Conservation (phyloP, 78 protist genomes). For the Dictyostelium discoideum region DNA sequence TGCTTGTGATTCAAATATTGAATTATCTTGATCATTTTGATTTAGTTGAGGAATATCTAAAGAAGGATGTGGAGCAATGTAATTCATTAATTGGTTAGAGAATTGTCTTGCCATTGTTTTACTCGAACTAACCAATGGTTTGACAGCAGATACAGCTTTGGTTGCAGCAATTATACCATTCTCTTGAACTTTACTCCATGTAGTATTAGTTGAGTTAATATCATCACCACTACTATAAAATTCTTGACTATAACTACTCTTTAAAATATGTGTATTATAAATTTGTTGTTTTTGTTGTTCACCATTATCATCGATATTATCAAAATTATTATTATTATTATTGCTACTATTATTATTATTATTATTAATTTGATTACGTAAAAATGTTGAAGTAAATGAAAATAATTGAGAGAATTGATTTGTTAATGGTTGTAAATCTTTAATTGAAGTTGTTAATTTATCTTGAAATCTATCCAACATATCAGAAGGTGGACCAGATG, state of each 20-base stretch:
- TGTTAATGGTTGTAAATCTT: constrained; percentile 33
- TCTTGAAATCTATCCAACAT: constrained; percentile 57
- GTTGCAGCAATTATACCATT: constrained; percentile 5
- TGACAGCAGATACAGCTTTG: constrained; percentile 39
- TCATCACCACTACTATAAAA: not conserved
- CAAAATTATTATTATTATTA: not conserved
- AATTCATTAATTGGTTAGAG: constrained; percentile 15
- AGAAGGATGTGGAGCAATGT: constrained; percentile 21
- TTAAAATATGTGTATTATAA: not conserved
- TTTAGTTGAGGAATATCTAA: too few relatives aligned
- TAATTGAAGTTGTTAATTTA: constrained; percentile 28
- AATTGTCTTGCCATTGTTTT: constrained; percentile 41
- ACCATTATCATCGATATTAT: not conserved
- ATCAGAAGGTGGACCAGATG: constrained; percentile 71
- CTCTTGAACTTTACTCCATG: constrained; percentile 42
- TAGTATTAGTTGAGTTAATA: not conserved
- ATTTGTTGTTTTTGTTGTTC: not conserved
- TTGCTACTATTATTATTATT: not conserved
- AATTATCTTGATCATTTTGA: not conserved
- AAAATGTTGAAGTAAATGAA: constrained; percentile 33
- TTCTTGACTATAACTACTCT: not conserved
- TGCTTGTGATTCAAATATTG: not conserved
- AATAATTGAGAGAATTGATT: not conserved
- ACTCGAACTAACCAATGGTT: constrained; percentile 26
- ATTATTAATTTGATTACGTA: not conserved